These are phyloP conservation scores for Laetiporus sulphureus DNA, from an alignment of 1,284 basidiomycete genomes.

Conservation along the genomic window DNA sequence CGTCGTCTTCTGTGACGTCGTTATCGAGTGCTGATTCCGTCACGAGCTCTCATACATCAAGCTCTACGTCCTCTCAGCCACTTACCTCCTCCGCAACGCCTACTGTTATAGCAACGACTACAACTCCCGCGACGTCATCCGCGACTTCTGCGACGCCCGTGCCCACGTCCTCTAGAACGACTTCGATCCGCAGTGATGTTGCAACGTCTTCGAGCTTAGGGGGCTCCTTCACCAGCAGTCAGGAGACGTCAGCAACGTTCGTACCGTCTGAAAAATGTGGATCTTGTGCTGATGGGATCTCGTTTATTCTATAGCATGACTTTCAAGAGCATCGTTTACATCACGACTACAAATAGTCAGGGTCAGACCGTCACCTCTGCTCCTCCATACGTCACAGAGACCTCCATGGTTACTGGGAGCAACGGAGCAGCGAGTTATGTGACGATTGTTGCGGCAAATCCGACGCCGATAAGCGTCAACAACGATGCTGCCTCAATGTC, in stretches of 20 bases:
- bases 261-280: neutral
- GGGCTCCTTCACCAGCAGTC: no score
- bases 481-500: slow-evolving; percentile 26
- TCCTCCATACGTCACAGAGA: slow-evolving; percentile 50
- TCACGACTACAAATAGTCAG: slow-evolving; percentile 51
- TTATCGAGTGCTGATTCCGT: no score
- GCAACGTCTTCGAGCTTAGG: no score
- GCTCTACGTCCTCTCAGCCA: no score
- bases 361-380: slow-evolving; percentile 46
- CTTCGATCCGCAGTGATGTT: neutral
- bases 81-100: no score
- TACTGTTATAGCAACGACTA: no score
- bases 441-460: slow-evolving; percentile 56
- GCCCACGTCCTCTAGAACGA: neutral
- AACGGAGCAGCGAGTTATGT: slow-evolving; percentile 52
- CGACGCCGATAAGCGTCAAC: slow-evolving; percentile 51
- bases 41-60: no score
- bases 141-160: neutral
- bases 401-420: slow-evolving; percentile 44
- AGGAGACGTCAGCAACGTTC: neutral
- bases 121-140: neutral
- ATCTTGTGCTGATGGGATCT: neutral
- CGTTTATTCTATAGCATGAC: slow-evolving; percentile 39
- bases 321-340: slow-evolving; percentile 41
- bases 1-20: no score